Conservation (phyloP, 352 stramenopile species). For the Globisporangium spinosum region DNA sequence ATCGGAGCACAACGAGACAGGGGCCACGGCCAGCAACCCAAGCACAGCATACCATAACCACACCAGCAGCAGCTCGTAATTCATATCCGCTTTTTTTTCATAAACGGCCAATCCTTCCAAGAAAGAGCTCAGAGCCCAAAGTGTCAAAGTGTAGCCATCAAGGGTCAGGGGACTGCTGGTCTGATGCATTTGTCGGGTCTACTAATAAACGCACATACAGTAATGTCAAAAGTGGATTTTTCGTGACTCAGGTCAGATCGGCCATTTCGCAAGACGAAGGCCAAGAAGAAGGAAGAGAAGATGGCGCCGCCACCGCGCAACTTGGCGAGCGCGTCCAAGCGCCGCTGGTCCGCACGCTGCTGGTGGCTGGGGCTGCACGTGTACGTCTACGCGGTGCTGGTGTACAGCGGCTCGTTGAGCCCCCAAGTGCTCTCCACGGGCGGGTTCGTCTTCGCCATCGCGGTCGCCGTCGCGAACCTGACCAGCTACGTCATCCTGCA, state of each 20-base stretch:
- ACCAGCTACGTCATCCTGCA: conserved; percentile 53
- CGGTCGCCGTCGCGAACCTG: conserved; percentile 38
- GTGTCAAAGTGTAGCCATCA: not conserved
- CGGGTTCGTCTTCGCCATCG: conserved; percentile 37
- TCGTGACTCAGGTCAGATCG: not conserved
- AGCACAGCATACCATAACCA: not conserved
- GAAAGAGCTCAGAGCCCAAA: not conserved
- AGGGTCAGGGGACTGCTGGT: not conserved
- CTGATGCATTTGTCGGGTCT: not conserved
- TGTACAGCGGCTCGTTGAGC: conserved; percentile 34
- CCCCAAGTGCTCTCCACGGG: conserved; percentile 28
- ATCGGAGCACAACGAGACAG: not conserved
- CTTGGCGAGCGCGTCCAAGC: conserved; percentile 27
- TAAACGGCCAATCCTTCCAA: not conserved
- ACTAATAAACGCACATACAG: not conserved
- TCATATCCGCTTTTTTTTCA: not conserved
- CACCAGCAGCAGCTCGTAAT: not conserved
- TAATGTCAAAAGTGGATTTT: not conserved
- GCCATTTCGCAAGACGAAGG: not conserved
- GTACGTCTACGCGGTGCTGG: conserved; percentile 49
- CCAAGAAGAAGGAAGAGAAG: not conserved
- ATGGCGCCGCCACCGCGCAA: not conserved
- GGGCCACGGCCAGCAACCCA: too few species aligned
- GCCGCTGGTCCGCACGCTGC: conserved; percentile 56
- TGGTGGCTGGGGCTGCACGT: conserved; percentile 71